Conservation (phyloP, 768 basidiomycete species). For the Russula earlei region DNA sequence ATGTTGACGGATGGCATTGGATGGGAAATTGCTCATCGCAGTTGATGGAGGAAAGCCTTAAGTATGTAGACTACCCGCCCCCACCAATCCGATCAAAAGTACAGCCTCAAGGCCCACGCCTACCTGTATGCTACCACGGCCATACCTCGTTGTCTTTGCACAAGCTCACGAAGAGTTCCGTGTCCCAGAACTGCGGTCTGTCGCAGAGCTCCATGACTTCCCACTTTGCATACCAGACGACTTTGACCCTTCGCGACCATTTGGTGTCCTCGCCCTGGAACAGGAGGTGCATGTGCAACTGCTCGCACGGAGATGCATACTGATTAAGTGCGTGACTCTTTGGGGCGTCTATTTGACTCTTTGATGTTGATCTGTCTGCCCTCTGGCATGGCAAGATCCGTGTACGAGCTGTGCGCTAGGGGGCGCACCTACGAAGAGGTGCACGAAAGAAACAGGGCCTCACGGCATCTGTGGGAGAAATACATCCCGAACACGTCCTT, state of each 20-base stretch:
- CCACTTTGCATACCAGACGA: slow-evolving; percentile 36
- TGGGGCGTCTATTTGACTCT: neutral
- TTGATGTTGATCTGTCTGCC: neutral
- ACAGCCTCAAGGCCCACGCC: too few species aligned
- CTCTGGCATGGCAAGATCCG: slow-evolving; percentile 28
- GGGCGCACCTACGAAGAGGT: slow-evolving; percentile 62
- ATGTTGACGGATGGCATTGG: neutral
- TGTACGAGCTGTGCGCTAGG: slow-evolving; percentile 70
- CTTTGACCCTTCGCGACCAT: slow-evolving; percentile 52
- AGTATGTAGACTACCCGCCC: too few species aligned
- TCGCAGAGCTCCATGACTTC: slow-evolving; percentile 69
- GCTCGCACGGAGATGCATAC: slow-evolving; percentile 69
- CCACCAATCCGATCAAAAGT: too few species aligned
- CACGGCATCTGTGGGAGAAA: slow-evolving; percentile 42
- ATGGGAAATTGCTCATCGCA: neutral
- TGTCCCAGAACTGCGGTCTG: slow-evolving; percentile 69
- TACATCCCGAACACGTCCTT: slow-evolving; percentile 65
- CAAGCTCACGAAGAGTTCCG: slow-evolving; percentile 77
- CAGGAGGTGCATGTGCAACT: slow-evolving; percentile 62
- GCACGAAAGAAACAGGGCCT: slow-evolving; percentile 44
- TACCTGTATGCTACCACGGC: slow-evolving; percentile 4
- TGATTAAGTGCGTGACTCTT: slow-evolving; percentile 62
- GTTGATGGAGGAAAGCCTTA: neutral
- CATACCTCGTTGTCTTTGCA: slow-evolving; percentile 67
- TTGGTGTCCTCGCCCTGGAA: slow-evolving; percentile 62